Evolutionary conservation across 2,329 filamentous ascomycete species (phyloP), one percentile per base, ranked within the genome.

Genomic region (Immersiporthe knoxdaviesiana): DNA sequence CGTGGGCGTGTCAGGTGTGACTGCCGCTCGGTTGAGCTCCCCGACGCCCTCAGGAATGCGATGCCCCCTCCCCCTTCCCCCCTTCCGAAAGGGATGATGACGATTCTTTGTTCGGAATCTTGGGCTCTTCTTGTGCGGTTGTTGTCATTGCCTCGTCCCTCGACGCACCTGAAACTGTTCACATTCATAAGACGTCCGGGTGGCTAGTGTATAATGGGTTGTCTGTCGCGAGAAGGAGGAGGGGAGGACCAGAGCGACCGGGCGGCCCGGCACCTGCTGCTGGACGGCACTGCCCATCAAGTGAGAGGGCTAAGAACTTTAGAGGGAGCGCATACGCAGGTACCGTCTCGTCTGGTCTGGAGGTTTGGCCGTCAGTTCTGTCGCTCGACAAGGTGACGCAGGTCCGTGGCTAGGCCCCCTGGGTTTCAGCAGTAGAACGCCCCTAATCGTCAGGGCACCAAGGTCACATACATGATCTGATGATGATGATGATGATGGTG

Each of bases 1-100:
- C 60, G n/a, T n/a, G 60, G 41, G n/a, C 37, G 24, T 63, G 16
- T 63, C 60, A 60, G 35, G 58, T 47, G 24, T 63, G 39, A 24
- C 39, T 44, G 39, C 60, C 10, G 24, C 60, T 30, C 52, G 52
- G 52, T 30, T 32, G 52, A 30, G 52, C 52, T 30, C 30, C 56
- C 32, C 56, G 56, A 59, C 56, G 56, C 18, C 56, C 7, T 37
- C 56, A 59, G 30, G 56, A 59, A 59, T 37, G 56, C 30, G 56
- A 21, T 37, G 18, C 2, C 32, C n/a, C n/a, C n/a, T n/a, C n/a
- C n/a, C n/a, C n/a, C n/a, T n/a, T n/a, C n/a, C n/a, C n/a, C n/a
- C 32, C 8, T 16, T 10, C 44, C 7, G 30, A n/a, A 59, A 59
- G 32, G 56, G 21, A 59, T 59, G 21, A 37, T 59, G 30, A 47